Base-by-base conservation (phyloP, 148 eudicot species). In the Vaccinium myrtillus region DNA sequence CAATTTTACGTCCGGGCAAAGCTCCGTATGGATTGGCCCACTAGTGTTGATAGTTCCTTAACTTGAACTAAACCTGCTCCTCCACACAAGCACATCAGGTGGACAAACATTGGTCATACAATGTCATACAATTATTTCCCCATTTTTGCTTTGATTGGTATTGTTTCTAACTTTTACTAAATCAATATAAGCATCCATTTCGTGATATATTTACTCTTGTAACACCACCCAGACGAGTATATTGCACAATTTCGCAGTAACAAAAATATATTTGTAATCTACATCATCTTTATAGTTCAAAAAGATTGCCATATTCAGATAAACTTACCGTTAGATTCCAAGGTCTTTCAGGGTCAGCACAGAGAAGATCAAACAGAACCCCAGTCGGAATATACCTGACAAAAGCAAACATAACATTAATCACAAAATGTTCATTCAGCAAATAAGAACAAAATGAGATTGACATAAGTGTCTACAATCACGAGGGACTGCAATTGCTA, bases 361-460 rank as follows among this genome's bases (percentile, higher is more conserved):
- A 67, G 73, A 67, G 73, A 67, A 67, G 36, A 67, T 97, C 99
- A 92, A 95, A 97, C 59, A 97, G 96, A 65, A 94, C 97, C 32
- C 99, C 98, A 10, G 98, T 97, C 23, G 99, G 99, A 79, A 97
- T 91, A 84, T 95, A 95, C 99, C 99, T 96, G 90, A 67, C 84
- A 86, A 88, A 84, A 84, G 69, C 49, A 83, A 25, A 63, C 15
- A 81, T 48, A 67, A 83, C 48, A 55, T 59, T 83, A 59, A 53
- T 83, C 73, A 55, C 53, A 49, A 65, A 84, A 67, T 67, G 73
- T 32, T 67, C 73, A 67, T 25, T 5, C 0, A 67, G 0, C 36
- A 67, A 67, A 27, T 10, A 11, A 27, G 73, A 67, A 10, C 36
- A 27, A 27, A 67, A 67, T 67, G 73, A 30, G 36, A 67, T 32